Evolutionary conservation across 495 filamentous ascomycete genomes (phyloP).

Genomic region (Penicillium mononematosum): DNA sequence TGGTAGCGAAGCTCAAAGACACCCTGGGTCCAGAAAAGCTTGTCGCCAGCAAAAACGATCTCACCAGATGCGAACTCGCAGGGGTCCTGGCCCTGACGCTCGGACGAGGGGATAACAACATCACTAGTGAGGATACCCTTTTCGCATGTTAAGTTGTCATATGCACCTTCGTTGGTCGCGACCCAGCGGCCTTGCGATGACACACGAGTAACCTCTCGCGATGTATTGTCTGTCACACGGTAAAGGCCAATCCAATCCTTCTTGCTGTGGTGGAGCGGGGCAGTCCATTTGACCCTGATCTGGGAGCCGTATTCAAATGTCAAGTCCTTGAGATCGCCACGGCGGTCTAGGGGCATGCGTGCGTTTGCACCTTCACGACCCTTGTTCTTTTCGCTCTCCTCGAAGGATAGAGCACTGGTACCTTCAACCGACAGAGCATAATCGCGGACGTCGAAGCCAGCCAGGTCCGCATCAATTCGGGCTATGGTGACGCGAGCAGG

Average conservation of each 20-base stretch:
- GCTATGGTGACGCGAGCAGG: slow-evolving; percentile 86
- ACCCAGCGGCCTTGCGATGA: slow-evolving; percentile 90
- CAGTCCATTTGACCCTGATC: slow-evolving; percentile 88
- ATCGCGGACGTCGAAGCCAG: slow-evolving; percentile 78
- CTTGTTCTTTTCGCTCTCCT: slow-evolving; percentile 46
- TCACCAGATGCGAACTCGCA: slow-evolving; percentile 60
- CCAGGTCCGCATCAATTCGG: slow-evolving; percentile 74
- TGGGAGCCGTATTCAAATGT: slow-evolving; percentile 88
- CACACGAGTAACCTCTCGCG: slow-evolving; percentile 76
- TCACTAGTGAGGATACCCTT: slow-evolving; percentile 76
- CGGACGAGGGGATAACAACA: slow-evolving; percentile 41
- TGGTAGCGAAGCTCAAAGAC: slow-evolving; percentile 97
- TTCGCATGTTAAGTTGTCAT: slow-evolving; percentile 73
- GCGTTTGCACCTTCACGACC: slow-evolving; percentile 53
- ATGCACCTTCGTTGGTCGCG: slow-evolving; percentile 71
- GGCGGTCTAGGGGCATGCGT: slow-evolving; percentile 48
- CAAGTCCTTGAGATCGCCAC: slow-evolving; percentile 65
- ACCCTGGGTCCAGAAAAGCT: slow-evolving; percentile 94
- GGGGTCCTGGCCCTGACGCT: slow-evolving; percentile 47
- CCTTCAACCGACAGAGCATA: slow-evolving; percentile 77
- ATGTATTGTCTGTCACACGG: slow-evolving; percentile 88
- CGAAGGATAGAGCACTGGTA: slow-evolving; percentile 52
- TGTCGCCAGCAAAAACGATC: slow-evolving; percentile 86
- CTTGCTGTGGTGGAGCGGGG: slow-evolving; percentile 85
- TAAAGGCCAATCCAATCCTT: slow-evolving; percentile 96